Base-by-base conservation (phyloP, 257 asterid genomes). In the Solanum corneliomulleri region DNA sequence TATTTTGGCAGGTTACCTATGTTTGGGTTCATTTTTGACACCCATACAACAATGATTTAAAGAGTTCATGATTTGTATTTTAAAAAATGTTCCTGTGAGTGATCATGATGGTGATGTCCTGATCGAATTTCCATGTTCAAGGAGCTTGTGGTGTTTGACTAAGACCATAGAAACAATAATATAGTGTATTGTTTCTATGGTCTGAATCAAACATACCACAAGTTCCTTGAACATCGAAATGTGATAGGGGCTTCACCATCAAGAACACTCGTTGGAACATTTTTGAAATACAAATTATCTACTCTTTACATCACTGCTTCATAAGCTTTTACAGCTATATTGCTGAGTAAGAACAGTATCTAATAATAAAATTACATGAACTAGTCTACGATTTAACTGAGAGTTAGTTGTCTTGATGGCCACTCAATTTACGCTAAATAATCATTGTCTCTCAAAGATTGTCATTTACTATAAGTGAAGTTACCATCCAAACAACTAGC, bases 301-400 rank as follows among this genome's bases (percentile, higher is more conserved):
- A 88, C 88, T 89, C 72, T 86, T 89, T 81, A 86, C 92, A 72
- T 87, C 89, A 89, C 90, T 86, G 77, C 89, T 85, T 83, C 91
- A 90, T 87, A 92, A 88, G 86, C 94, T 90, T 87, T 91, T 89
- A 87, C 86, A 87, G 89, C 94, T 89, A 89, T 89, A 95, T 88
- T 92, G 94, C 66, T 75, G 87, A 81, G 89, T 88, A 76, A 88
- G 82, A 86, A 88, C 90, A 80, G 86, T 81, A 35, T 18, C 41
- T 9, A 69, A 29, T 29, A 14, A 29, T 21, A 68, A 11, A 18
- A 66, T 25, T 66, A 66, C 72, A 66, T 68, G 75, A 68, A 13
- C 29, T 18, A 27, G 23, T 29, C 8, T 29, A 27, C 14, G 41
- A 21, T 69, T 69, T 29, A 15, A 69, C 16, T 29, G 5, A 21